Evolutionary conservation across 257 asterid genomes (phyloP), one percentile per base, ranked within the genome.

Genomic region (Solanum verrucosum): DNA sequence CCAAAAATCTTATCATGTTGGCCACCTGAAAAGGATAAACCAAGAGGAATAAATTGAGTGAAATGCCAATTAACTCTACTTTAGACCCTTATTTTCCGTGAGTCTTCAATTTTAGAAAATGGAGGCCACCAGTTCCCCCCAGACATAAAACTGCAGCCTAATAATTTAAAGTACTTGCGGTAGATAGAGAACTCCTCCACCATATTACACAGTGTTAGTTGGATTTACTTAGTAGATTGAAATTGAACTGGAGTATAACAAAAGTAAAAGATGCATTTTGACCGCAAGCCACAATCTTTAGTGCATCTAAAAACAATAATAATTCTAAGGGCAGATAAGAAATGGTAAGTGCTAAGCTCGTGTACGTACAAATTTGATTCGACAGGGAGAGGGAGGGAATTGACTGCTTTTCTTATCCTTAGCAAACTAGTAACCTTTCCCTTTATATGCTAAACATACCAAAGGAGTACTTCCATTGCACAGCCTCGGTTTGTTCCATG

Each of bases 1-100:
- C 98, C 71, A 94, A 83, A 90, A 96, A 94, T 88, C 99, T 90
- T 84, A 95, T 90, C 98, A 94, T 95, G 83, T 95, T 95, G 87
- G 98, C 99, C 70, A 96, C 96, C 98, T 95, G 93, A 77, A 87
- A 49, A 82, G 23, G 40, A 49, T 49, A 49, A 82, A 82, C 85
- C 70, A 49, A 67, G 31, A 46, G 85, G 85, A 49, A 82, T 82
- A 82, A 49, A 31, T 82, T 82, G 37, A 29, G 10, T 9, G 42
- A 82, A 49, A 29, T 31, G 86, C 16, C 29, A 52, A 82, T 31
- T 29, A 49, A 20, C 86, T 82, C 70, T 49, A 18, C 29, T 29
- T 81, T 29, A 37, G 70, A 49, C 44, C 86, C 85, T 49, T 49
- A 52, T 29, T 49, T 49, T 52, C 6, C 1, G 70, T 18, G 20